A percentile compares a stretch with the other conserved stretches of the same genome.
phyloP scores from a whole-genome alignment of 495 filamentous ascomycete species.

The Talaromyces ruber region DNA sequence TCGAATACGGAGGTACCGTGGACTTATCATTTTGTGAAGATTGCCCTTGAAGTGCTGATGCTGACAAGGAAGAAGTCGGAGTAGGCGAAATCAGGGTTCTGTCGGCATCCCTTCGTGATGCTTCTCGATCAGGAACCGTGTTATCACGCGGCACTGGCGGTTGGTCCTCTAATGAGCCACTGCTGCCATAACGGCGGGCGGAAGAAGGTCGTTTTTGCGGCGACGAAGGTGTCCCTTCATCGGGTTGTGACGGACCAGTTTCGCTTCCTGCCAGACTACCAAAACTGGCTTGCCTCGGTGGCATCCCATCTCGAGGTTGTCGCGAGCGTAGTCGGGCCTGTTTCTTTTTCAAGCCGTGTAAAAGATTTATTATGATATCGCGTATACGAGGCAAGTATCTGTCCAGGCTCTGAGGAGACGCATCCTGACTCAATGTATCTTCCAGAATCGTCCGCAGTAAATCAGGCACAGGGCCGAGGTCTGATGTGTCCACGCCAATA shows the following conservation, averaged over 20 bases:
- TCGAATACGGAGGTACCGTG: slow-evolving; percentile 27
- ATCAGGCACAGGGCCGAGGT: slow-evolving; percentile 93
- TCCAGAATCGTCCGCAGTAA: slow-evolving; percentile 83
- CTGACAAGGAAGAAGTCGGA: slow-evolving; percentile 51
- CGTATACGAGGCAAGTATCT: slow-evolving; percentile 85
- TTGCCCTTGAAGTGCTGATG: slow-evolving; percentile 57
- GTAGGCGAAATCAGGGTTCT: slow-evolving; percentile 28
- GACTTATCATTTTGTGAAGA: slow-evolving; percentile 58
- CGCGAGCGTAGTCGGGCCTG: slow-evolving; percentile 84
- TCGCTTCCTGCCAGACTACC: slow-evolving; percentile 53
- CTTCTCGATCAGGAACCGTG: slow-evolving; percentile 26
- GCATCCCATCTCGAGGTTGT: slow-evolving; percentile 54
- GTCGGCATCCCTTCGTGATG: slow-evolving; percentile 42
- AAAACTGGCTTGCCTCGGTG: slow-evolving; percentile 55
- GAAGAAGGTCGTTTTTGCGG: slow-evolving; percentile 25
- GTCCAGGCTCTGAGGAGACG: slow-evolving; percentile 84
- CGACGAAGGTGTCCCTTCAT: slow-evolving; percentile 38
- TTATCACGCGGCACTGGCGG: slow-evolving; percentile 31
- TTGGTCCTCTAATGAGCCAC: slow-evolving; percentile 37
- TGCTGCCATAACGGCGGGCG: slow-evolving; percentile 43
- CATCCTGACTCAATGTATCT: slow-evolving; percentile 93
- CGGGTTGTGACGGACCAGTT: slow-evolving; percentile 50
- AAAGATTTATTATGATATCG: slow-evolving; percentile 95
- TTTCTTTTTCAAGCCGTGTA: slow-evolving; percentile 93
- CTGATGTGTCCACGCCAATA: slow-evolving; percentile 88